Conservation (phyloP, 805 yeast genomes). For the Saturnispora galanensis region DNA sequence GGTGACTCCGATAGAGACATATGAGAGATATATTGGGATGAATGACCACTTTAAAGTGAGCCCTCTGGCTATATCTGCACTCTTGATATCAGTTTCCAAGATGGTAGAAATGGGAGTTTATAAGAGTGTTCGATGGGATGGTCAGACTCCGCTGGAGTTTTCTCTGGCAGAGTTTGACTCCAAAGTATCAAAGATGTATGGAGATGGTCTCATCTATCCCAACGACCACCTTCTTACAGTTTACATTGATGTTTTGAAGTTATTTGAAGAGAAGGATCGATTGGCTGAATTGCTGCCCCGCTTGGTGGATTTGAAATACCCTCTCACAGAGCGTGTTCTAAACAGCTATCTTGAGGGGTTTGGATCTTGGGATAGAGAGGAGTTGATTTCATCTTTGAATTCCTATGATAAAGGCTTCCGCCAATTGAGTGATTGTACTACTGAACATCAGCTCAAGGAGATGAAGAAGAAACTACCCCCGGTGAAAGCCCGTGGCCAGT, state of each 20-base stretch:
- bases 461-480: slow-evolving; percentile 11
- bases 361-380: slow-evolving; percentile 14
- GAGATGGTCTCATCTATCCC: slow-evolving; percentile 32
- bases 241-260: slow-evolving; percentile 43
- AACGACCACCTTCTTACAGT: slow-evolving; percentile 37
- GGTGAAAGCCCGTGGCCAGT: slow-evolving; percentile 13
- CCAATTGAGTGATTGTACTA: slow-evolving; percentile 12
- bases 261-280: slow-evolving; percentile 38
- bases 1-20: slow-evolving; percentile 24
- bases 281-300: slow-evolving; percentile 40
- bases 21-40: slow-evolving; percentile 19
- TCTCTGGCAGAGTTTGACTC: slow-evolving; percentile 48
- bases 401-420: slow-evolving; percentile 14
- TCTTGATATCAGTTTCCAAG: slow-evolving; percentile 39
- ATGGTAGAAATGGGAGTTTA: slow-evolving; percentile 14
- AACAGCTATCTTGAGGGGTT: slow-evolving; percentile 16
- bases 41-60: slow-evolving; percentile 14
- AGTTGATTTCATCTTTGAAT: slow-evolving; percentile 17
- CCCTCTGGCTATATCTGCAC: slow-evolving; percentile 29
- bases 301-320: slow-evolving; percentile 40
- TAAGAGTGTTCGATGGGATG: slow-evolving; percentile 33
- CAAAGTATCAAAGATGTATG: slow-evolving; percentile 28
- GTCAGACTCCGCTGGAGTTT: slow-evolving; percentile 45
- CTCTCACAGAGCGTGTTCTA: slow-evolving; percentile 15
- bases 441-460: slow-evolving; percentile 19